Percentiles rank a stretch among this genome's conserved stretches.
These are phyloP conservation scores for Candida oleophila DNA, from an alignment of 805 yeast genomes.

Conservation along the genomic window DNA sequence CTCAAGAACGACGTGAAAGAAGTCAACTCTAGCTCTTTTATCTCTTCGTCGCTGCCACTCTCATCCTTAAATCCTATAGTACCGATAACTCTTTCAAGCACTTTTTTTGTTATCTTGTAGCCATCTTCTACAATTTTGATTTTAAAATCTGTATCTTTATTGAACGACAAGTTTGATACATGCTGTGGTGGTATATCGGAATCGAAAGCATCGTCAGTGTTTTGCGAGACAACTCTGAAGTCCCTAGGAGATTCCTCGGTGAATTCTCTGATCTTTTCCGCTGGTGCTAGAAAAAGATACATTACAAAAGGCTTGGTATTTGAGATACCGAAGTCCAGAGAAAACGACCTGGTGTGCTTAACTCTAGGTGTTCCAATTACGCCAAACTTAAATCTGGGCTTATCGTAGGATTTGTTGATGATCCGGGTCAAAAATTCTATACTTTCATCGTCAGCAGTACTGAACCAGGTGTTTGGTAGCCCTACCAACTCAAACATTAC, in stretches of 20 bases:
- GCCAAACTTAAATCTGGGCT: constrained; percentile 43
- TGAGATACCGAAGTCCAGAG: constrained; percentile 25
- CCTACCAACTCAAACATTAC: constrained; percentile 2
- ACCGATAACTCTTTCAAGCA: constrained; percentile 23
- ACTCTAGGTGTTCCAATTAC: constrained; percentile 44
- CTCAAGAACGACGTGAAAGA: constrained; percentile 53
- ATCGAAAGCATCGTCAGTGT: constrained; percentile 17
- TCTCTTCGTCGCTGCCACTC: neutral
- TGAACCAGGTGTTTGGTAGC: constrained; percentile 3
- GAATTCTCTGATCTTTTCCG: constrained; percentile 17
- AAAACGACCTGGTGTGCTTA: constrained; percentile 18
- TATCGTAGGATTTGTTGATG: constrained; percentile 53
- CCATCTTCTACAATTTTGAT: constrained; percentile 17
- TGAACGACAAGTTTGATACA: constrained; percentile 14
- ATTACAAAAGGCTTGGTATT: constrained; percentile 15
- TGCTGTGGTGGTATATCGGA: constrained; percentile 27
- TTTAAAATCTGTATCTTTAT: constrained; percentile 14
- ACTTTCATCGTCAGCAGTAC: constrained; percentile 2
- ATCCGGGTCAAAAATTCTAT: constrained; percentile 20
- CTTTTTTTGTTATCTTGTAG: constrained; percentile 14
- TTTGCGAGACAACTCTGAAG: constrained; percentile 15
- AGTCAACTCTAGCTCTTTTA: constrained; percentile 43
- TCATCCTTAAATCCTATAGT: constrained; percentile 22
- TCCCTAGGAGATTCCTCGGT: constrained; percentile 22
- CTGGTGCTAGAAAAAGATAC: constrained; percentile 27